Evolutionary conservation across 768 basidiomycete species (phyloP), one percentile per base, ranked within the genome.

Genomic region (Tulasnella sp.): DNA sequence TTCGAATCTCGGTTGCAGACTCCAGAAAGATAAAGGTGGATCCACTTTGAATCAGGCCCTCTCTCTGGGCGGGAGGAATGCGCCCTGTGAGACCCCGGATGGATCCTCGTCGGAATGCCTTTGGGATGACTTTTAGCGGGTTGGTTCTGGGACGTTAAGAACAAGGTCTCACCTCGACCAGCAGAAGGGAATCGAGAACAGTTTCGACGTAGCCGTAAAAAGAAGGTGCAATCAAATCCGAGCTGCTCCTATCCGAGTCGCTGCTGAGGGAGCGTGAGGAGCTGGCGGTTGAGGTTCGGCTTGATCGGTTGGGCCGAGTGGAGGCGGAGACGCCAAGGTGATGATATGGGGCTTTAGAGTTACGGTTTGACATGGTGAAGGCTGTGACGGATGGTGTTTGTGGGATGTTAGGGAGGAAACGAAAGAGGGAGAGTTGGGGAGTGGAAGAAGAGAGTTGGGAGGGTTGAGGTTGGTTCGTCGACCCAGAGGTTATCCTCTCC

Each of bases 381-480:
- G n/a, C 60, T 64, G 24, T 64, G 31, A 7, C 60, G 60, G n/a
- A 3, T 64, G 60, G n/a, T 18, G 24, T 11, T n/a, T 24, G 60
- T 24, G 60, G n/a, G n/a, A 64, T 24, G n/a, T 64, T 28, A 28
- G 60, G 16, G 48, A 22, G 48, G 48, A 20, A 50, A 50, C 48
- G 48, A 50, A 50, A 22, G 48, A 20, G 22, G 48, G 48, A 46
- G 46, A 60, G 58, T 28, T 60, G 58, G 58, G 22, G 22, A 28
- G 58, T 2, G 28, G 58, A 60, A 22, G 60, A 64, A 31, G 12
- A 64, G 60, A 64, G 60, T 64, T 31, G 60, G 22, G 9, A 64
- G 31, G 60, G 60, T 64, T 64, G 60, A 64, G 60, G n/a, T 64
- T 64, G 60, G 60, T 60, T n/a, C 28, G 60, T 64, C 60, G n/a